These are phyloP conservation scores for Claviceps paspali DNA, from an alignment of 2,329 filamentous ascomycete species.

Conservation along the genomic window DNA sequence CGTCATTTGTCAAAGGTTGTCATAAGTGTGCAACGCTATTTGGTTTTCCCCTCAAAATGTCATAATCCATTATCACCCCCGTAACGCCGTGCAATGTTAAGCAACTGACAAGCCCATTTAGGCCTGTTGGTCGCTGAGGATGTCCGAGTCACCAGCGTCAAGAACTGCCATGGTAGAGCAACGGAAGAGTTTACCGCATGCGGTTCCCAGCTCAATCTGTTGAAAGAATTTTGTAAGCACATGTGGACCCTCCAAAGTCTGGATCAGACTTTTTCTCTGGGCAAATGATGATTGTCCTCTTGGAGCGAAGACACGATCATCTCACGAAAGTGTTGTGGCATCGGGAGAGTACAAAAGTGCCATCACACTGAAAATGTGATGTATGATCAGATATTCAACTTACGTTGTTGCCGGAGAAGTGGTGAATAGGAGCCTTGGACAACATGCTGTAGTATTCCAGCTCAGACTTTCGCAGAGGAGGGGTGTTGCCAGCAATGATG, in stretches of 20 bases:
- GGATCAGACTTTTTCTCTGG: constrained; percentile 80
- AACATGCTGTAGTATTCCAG: constrained; percentile 92
- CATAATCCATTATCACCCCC: constrained; percentile 21
- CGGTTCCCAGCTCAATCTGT: constrained; percentile 95
- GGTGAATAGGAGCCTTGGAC: constrained; percentile 88
- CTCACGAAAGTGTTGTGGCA: neutral
- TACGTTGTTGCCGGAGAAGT: constrained; percentile 98
- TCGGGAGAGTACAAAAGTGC: neutral
- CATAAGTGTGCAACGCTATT: constrained; percentile 11
- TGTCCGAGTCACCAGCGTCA: constrained; percentile 97
- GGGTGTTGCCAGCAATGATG: constrained; percentile 86
- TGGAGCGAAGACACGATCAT: constrained; percentile 4
- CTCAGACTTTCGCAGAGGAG: constrained; percentile 94
- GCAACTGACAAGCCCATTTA: constrained; percentile 24
- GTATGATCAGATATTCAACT: constrained; percentile 29
- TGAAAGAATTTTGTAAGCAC: constrained; percentile 36
- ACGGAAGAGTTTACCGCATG: constrained; percentile 97
- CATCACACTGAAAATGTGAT: neutral
- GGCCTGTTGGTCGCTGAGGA: constrained; percentile 63
- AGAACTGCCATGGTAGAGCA: constrained; percentile 95
- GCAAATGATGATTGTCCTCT: constrained; percentile 31
- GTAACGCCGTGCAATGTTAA: constrained; percentile 27
- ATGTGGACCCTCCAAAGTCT: constrained; percentile 77
- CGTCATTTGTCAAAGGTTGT: constrained; percentile 13
- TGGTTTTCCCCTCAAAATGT: constrained; percentile 23